A percentile compares a stretch with the other conserved stretches of the same genome.
phyloP scores from a whole-genome alignment of 345 rosid species.

The Salix viminalis region DNA sequence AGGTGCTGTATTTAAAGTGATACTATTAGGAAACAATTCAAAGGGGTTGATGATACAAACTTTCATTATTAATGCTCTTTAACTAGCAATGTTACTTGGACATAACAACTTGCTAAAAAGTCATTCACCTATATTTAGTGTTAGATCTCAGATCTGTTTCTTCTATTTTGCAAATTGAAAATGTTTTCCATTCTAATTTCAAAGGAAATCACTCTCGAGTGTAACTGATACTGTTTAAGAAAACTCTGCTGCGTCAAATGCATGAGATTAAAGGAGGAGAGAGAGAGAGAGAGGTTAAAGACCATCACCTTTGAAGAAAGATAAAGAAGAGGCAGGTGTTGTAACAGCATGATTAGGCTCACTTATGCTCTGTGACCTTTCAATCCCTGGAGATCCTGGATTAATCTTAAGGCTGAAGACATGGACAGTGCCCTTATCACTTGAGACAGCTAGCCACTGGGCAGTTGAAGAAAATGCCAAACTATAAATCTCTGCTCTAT shows the following conservation, averaged over 20 bases:
- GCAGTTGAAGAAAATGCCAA: conserved; percentile 86
- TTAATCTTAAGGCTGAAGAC: conserved; percentile 83
- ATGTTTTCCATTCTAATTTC: neutral
- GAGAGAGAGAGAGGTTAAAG: neutral
- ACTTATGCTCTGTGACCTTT: conserved; percentile 33
- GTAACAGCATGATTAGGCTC: conserved; percentile 28
- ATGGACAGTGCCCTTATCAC: conserved; percentile 98
- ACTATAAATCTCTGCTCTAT: conserved; percentile 95
- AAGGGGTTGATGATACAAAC: neutral
- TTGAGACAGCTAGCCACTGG: conserved; percentile 91
- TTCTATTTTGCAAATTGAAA: neutral
- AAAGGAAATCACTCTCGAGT: neutral
- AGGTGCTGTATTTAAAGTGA: neutral
- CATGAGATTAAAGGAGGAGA: neutral
- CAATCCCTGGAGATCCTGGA: conserved; percentile 44
- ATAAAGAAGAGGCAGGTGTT: conserved; percentile 55
- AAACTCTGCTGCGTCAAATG: neutral
- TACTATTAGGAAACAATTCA: neutral
- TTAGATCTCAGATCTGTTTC: neutral
- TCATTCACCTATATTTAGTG: neutral
- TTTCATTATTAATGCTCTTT: neutral
- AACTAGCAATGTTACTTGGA: neutral
- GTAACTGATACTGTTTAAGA: neutral
- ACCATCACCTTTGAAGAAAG: conserved; percentile 68
- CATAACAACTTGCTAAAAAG: neutral